Conservation (phyloP, 305 asterid genomes). For the Ilex paraguariensis region DNA sequence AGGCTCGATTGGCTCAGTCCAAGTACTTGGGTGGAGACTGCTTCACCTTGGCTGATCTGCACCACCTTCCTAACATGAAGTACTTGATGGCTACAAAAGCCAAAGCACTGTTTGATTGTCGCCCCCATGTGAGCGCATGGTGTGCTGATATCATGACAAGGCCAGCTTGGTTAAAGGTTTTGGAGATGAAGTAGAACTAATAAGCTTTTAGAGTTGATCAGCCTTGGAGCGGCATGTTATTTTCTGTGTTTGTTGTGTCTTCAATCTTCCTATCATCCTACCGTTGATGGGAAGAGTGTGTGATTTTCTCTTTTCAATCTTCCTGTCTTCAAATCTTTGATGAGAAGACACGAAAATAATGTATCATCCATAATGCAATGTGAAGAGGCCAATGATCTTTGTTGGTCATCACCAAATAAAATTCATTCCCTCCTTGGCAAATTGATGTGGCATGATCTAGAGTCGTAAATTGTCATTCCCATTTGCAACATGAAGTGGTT, state of each 20-base stretch:
- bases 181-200: slow-evolving; percentile 18
- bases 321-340: background rate
- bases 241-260: background rate
- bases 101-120: slow-evolving; percentile 21
- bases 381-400: background rate
- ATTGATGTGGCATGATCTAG: too few relatives aligned
- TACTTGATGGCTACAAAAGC: slow-evolving; percentile 32
- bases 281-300: too few relatives aligned
- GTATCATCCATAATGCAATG: background rate
- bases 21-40: slow-evolving; percentile 39
- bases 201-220: background rate
- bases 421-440: too few relatives aligned
- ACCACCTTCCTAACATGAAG: slow-evolving; percentile 40
- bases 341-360: background rate
- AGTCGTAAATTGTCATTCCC: too few relatives aligned
- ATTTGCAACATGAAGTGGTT: too few relatives aligned
- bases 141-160: slow-evolving; percentile 32
- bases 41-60: slow-evolving; percentile 38
- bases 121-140: slow-evolving; percentile 43
- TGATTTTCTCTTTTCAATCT: background rate
- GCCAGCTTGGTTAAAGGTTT: slow-evolving; percentile 66
- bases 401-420: background rate
- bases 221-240: background rate
- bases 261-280: background rate
- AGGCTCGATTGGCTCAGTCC: slow-evolving; percentile 25